These are phyloP conservation scores for Hortaea sp. DNA, from an alignment of 2,329 filamentous ascomycete species.

Conservation along the genomic window DNA sequence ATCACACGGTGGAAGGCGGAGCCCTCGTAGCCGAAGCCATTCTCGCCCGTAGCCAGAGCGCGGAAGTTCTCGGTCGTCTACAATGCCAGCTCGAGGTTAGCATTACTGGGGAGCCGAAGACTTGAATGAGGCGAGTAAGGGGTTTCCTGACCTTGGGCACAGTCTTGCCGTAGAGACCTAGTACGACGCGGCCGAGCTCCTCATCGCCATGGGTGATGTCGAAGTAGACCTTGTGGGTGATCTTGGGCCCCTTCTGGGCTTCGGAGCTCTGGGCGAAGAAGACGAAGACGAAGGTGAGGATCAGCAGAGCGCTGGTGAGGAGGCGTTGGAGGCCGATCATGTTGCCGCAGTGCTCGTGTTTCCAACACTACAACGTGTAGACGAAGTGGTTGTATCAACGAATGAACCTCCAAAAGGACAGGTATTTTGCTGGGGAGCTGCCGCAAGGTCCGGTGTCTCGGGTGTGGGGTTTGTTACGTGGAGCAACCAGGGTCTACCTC, in stretches of 20 bases:
- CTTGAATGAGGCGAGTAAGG: not conserved
- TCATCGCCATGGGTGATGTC: conserved; percentile 71
- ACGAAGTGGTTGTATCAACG: too few relatives aligned
- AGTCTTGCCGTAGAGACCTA: conserved; percentile 81
- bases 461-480: not conserved
- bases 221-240: conserved; percentile 57
- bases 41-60: conserved; percentile 73
- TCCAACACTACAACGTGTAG: too few relatives aligned
- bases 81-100: not conserved
- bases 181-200: conserved; percentile 61
- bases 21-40: conserved; percentile 74
- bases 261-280: conserved; percentile 66
- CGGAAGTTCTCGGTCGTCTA: conserved; percentile 65
- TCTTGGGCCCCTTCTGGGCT: conserved; percentile 64
- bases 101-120: not conserved
- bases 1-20: conserved; percentile 85
- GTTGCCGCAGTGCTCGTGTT: not conserved
- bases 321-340: conserved; percentile 71
- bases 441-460: not conserved
- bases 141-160: conserved; percentile 61
- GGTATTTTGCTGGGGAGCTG: not conserved
- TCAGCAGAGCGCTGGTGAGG: conserved; percentile 61
- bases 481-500: not conserved
- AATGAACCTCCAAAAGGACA: too few relatives aligned
- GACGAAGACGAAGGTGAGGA: conserved; percentile 64